Conservation (phyloP, 2,329 filamentous ascomycete genomes). For the Alternaria sp. region DNA sequence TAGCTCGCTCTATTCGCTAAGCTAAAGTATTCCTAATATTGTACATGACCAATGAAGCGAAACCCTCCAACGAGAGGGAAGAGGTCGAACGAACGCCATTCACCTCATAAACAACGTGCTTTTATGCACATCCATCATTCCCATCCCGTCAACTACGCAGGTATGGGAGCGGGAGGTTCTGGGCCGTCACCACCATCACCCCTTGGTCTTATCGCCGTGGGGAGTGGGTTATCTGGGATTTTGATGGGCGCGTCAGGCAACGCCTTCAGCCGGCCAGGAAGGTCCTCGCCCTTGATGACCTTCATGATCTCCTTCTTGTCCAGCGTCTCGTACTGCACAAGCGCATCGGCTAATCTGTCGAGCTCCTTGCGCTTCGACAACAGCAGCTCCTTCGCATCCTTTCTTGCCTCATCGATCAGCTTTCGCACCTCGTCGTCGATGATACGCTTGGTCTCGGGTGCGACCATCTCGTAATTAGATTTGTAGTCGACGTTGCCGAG, state of each 20-base stretch:
- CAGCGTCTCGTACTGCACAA: conserved; percentile 93
- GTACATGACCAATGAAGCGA: neutral
- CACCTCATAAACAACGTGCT: neutral
- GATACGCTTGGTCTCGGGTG: conserved; percentile 81
- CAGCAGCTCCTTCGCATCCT: conserved; percentile 74
- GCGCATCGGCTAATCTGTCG: conserved; percentile 83
- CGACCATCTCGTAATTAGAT: conserved; percentile 80
- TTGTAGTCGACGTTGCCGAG: conserved; percentile 90
- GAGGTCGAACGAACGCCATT: neutral
- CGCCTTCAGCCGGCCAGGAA: conserved; percentile 70
- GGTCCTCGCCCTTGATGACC: conserved; percentile 84
- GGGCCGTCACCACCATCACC: conserved; percentile 17
- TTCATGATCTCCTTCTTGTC: conserved; percentile 88
- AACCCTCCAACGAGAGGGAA: neutral
- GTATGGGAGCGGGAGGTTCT: conserved; percentile 24
- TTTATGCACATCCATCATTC: neutral
- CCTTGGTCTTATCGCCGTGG: conserved; percentile 19
- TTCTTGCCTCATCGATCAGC: conserved; percentile 80
- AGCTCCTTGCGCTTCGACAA: conserved; percentile 80
- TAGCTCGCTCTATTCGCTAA: neutral
- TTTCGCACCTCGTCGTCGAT: conserved; percentile 90
- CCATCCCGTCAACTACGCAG: conserved; percentile 16
- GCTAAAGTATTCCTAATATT: neutral
- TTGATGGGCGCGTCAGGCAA: conserved; percentile 68
- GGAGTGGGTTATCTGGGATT: conserved; percentile 61